Evolutionary conservation across 2,329 filamentous ascomycete genomes (phyloP).

Genomic region (Beauveria pseudobassiana): DNA sequence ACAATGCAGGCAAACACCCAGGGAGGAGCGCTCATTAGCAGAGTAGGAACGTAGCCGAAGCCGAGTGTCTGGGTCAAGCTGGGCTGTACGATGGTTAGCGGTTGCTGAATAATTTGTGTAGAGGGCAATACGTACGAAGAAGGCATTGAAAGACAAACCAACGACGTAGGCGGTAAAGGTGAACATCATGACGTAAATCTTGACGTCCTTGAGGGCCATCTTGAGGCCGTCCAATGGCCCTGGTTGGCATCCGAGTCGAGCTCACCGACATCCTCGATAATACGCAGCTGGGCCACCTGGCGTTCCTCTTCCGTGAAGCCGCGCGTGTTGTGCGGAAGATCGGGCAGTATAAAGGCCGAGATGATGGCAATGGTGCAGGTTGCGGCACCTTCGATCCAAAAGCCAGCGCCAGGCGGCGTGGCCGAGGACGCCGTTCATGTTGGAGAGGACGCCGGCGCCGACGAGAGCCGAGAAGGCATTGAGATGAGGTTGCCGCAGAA

Average conservation of each 20-base stretch:
- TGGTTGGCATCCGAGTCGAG: constrained; percentile 45
- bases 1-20: constrained; percentile 52
- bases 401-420: constrained; percentile 55
- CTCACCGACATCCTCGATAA: constrained; percentile 51
- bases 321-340: constrained; percentile 46
- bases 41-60: constrained; percentile 43
- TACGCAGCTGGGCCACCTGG: constrained; percentile 45
- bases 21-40: constrained; percentile 50
- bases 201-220: constrained; percentile 52
- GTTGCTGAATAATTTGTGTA: background rate
- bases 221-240: constrained; percentile 43
- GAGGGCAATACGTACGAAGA: constrained; percentile 35
- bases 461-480: constrained; percentile 54
- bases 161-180: constrained; percentile 55
- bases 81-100: constrained; percentile 26
- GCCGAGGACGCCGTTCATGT: constrained; percentile 47
- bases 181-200: constrained; percentile 58
- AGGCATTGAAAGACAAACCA: constrained; percentile 51
- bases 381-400: constrained; percentile 49
- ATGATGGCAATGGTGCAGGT: constrained; percentile 42
- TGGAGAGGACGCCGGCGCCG: constrained; percentile 49
- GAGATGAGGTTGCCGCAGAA: constrained; percentile 53
- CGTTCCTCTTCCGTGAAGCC: constrained; percentile 55
- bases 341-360: constrained; percentile 43
- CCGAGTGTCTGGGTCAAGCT: constrained; percentile 46